Conservation (phyloP, 495 filamentous ascomycete species). For the Tirmania nivea region DNA sequence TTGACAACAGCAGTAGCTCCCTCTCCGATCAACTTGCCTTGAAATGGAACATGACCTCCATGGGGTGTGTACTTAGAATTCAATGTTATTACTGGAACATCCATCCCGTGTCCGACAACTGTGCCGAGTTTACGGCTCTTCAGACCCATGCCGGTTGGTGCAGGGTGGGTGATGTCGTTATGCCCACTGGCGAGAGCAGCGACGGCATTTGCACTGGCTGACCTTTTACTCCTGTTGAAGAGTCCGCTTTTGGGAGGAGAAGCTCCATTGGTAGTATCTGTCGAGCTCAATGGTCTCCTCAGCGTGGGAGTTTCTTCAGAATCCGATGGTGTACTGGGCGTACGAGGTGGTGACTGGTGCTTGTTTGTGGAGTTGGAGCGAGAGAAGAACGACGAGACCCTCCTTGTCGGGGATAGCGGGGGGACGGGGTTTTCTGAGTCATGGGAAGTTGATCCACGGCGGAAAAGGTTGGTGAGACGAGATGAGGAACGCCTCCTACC, state of each 20-base stretch:
- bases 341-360: neutral
- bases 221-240: slow-evolving; percentile 12
- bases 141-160: slow-evolving; percentile 11
- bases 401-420: neutral
- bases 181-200: slow-evolving; percentile 10
- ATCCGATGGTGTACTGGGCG: neutral
- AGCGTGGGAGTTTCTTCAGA: neutral
- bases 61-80: slow-evolving; percentile 16
- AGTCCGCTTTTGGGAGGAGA: neutral
- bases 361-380: neutral
- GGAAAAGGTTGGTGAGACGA: neutral
- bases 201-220: slow-evolving; percentile 17
- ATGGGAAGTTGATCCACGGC: neutral
- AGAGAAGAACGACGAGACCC: neutral
- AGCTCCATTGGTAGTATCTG: neutral
- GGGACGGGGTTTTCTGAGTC: neutral
- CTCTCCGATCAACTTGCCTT: slow-evolving; percentile 39
- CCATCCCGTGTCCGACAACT: slow-evolving; percentile 10
- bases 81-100: slow-evolving; percentile 15
- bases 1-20: slow-evolving; percentile 53
- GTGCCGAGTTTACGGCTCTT: slow-evolving; percentile 18
- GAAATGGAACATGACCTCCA: slow-evolving; percentile 15
- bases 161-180: slow-evolving; percentile 18
- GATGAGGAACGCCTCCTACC: neutral
- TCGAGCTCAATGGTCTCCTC: neutral